Evolutionary conservation across 257 asterid species (phyloP), one percentile per base, ranked within the genome.

Genomic region (Scutellaria galericulata): DNA sequence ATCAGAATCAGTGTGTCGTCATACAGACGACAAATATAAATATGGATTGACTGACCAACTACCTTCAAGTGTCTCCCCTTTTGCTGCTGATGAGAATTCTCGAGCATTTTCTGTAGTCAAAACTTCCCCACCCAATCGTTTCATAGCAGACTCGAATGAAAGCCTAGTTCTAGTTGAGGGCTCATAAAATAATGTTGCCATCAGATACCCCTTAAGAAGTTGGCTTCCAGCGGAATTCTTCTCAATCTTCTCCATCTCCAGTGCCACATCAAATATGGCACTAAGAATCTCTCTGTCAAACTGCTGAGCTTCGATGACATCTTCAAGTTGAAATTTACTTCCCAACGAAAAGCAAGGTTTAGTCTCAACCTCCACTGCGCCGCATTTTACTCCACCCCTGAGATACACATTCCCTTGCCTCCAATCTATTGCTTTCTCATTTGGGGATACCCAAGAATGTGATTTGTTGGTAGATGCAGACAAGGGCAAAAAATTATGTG

Each of bases 51-150:
- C 10, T 7, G 35, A 70, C 4, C 5, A 3, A 4, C 64, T 81
- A 93, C 96, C 97, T 94, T 94, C 99, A 61, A 94, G 97, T 0
- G 99, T 94, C 86, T 94, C 97, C 58, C 97, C 99, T 81, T 94
- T 94, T 14, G 99, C 96, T 10, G 99, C 97, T 1, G 99, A 91
- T 10, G 97, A 94, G 80, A 94, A 91, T 78, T 94, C 97, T 0
- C 97, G 93, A 27, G 97, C 97, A 83, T 94, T 94, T 80, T 94
- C 99, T 0, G 97, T 94, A 1, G 98, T 94, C 78, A 94, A 78
- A 47, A 91, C 98, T 75, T 94, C 99, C 59, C 99, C 85, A 51
- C 85, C 87, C 80, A 83, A 68, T 39, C 96, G 95, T 66, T 89
- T 94, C 99, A 94, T 94, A 59, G 97, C 96, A 73, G 98, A 94